Conservation (phyloP, 1,284 basidiomycete genomes). For the Irpex sp. region DNA sequence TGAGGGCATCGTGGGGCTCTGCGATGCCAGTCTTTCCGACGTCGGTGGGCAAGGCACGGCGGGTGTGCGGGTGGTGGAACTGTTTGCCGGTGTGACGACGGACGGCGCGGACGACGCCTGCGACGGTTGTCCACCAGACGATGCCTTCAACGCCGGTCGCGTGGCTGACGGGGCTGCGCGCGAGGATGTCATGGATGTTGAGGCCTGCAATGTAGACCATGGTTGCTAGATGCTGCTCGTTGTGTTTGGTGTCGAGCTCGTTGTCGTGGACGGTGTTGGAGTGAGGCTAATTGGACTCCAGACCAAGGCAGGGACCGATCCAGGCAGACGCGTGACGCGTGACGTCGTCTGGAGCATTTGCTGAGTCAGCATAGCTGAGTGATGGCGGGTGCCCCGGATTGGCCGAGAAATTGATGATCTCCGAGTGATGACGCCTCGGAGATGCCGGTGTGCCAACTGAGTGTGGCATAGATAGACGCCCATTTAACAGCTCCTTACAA, state of each 20-base stretch:
- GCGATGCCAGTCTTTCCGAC: constrained; percentile 7
- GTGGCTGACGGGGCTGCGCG: constrained; percentile 8
- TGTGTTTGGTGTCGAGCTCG: not conserved
- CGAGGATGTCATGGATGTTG: constrained; percentile 9
- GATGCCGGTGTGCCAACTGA: no score
- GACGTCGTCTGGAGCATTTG: not conserved
- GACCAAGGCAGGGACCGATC: not conserved
- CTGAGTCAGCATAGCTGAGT: not conserved
- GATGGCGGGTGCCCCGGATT: not conserved
- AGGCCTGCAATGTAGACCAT: constrained; percentile 15
- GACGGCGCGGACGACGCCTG: constrained; percentile 10
- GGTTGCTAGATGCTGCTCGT: not conserved
- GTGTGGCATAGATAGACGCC: not conserved
- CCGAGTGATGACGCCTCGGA: not conserved
- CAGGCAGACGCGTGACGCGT: not conserved
- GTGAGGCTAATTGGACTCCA: not conserved
- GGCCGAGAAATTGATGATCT: not conserved
- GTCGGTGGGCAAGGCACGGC: not conserved
- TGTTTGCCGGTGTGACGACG: not conserved
- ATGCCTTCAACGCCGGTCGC: constrained; percentile 12
- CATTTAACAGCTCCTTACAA: not conserved
- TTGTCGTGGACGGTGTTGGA: not conserved
- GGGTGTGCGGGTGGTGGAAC: constrained; percentile 2
- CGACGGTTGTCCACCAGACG: constrained; percentile 15
- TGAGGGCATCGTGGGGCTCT: not conserved